Percentiles rank a stretch among this genome's conserved stretches.
Conservation (phyloP, 139 green algal species). For the Asterochloris erici region DNA sequence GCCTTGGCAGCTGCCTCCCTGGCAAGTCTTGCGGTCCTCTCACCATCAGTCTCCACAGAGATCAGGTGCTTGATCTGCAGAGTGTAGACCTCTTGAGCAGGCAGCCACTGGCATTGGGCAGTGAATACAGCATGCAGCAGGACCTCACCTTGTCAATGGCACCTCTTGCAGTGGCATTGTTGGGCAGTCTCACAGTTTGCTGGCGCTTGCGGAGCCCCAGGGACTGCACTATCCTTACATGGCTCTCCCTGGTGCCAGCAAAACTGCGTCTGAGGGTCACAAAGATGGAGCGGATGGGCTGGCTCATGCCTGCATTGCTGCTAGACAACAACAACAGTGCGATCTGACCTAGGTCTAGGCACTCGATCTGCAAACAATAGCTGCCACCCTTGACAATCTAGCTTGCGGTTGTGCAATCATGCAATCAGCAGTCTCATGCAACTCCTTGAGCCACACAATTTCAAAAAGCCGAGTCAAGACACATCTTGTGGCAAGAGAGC, state of each 20-base stretch:
- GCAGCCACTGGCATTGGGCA: background rate
- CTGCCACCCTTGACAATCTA: background rate
- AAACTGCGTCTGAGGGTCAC: constrained; percentile 49
- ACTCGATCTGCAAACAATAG: background rate
- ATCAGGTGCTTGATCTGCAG: constrained; percentile 48
- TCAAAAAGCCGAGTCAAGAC: background rate
- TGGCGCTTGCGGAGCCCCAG: constrained; percentile 36
- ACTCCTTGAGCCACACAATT: background rate
- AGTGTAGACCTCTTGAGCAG: background rate
- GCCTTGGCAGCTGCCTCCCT: constrained; percentile 30
- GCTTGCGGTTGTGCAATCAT: background rate
- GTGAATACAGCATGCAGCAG: background rate
- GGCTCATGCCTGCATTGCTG: background rate
- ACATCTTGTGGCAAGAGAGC: too few relatives aligned
- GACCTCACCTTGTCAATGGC: constrained; percentile 41
- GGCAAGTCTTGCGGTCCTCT: constrained; percentile 20
- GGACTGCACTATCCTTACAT: constrained; percentile 32
- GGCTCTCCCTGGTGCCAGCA: constrained; percentile 42
- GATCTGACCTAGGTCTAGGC: background rate
- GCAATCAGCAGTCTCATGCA: background rate
- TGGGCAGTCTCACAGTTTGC: constrained; percentile 39
- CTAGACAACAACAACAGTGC: background rate
- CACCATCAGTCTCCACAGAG: constrained; percentile 41
- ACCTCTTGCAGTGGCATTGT: constrained; percentile 31
- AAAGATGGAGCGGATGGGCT: constrained; percentile 33